Evolutionary conservation across 805 yeast species (phyloP).

Genomic region (Hemisphaericaspora nanyangensis): DNA sequence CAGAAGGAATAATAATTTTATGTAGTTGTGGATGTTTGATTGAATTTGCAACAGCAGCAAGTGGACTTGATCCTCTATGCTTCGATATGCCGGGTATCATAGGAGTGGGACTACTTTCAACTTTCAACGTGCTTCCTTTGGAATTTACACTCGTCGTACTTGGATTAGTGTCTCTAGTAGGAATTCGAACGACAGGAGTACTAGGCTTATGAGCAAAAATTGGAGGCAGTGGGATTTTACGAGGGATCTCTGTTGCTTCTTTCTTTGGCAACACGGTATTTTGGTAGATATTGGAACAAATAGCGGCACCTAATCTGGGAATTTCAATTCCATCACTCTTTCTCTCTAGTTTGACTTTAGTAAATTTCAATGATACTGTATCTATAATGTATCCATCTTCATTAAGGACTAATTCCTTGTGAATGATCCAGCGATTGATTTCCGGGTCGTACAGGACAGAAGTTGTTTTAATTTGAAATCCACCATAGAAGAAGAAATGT

Average conservation of each 20-base stretch:
- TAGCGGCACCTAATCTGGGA: slow-evolving; percentile 33
- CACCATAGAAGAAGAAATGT: slow-evolving; percentile 67
- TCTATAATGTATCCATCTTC: slow-evolving; percentile 60
- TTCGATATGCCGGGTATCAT: too few species aligned
- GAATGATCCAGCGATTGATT: slow-evolving; percentile 32
- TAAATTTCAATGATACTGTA: slow-evolving; percentile 43
- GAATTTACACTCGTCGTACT: background rate
- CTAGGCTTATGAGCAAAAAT: background rate
- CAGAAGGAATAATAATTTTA: background rate
- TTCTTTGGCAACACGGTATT: background rate
- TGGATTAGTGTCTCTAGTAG: background rate
- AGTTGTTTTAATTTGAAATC: slow-evolving; percentile 42
- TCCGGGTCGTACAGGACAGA: slow-evolving; percentile 19
- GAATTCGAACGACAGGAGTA: background rate
- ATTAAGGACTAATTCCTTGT: slow-evolving; percentile 46
- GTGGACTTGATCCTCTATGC: background rate
- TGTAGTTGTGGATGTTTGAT: background rate
- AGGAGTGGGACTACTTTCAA: background rate
- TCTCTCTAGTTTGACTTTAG: slow-evolving; percentile 32
- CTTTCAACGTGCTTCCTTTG: background rate
- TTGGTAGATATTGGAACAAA: slow-evolving; percentile 22
- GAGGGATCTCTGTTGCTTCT: background rate
- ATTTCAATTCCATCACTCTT: slow-evolving; percentile 13
- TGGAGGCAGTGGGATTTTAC: slow-evolving; percentile 1
- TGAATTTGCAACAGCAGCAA: background rate